These are phyloP conservation scores for Cyberlindnera mycetangii DNA, from an alignment of 805 yeast species.

Conservation along the genomic window DNA sequence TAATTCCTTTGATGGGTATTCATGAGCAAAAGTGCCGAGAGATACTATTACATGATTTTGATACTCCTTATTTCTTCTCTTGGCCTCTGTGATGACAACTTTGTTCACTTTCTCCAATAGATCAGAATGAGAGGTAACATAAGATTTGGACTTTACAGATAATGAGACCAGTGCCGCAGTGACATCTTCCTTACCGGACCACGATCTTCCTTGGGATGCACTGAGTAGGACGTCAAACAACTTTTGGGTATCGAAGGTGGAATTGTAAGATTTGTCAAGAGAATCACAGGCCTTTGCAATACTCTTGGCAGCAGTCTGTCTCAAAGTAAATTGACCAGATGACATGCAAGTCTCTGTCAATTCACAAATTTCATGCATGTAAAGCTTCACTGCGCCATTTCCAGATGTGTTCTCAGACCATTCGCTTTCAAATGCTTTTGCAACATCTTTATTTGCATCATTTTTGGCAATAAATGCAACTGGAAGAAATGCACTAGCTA, in stretches of 20 bases:
- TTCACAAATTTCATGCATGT: conserved; percentile 62
- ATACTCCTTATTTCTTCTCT: conserved; percentile 63
- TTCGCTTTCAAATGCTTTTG: conserved; percentile 50
- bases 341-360: conserved; percentile 47
- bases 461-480: conserved; percentile 74
- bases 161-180: conserved; percentile 66
- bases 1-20: conserved; percentile 31
- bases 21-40: conserved; percentile 48
- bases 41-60: conserved; percentile 51
- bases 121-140: conserved; percentile 30
- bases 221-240: conserved; percentile 54
- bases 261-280: conserved; percentile 33
- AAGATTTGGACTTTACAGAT: conserved; percentile 42
- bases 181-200: conserved; percentile 83
- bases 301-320: conserved; percentile 69
- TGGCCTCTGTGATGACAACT: conserved; percentile 56
- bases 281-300: conserved; percentile 55
- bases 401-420: conserved; percentile 86
- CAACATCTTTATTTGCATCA: conserved; percentile 49
- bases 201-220: conserved; percentile 73
- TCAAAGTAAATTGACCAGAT: conserved; percentile 57
- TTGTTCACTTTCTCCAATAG: conserved; percentile 39
- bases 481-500: conserved; percentile 69
- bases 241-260: conserved; percentile 24
- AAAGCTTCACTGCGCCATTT: conserved; percentile 62